A percentile compares a stretch with the other conserved stretches of the same genome.
Conservation (phyloP, 202 grass and related monocot species). For the Eragrostis tef region DNA sequence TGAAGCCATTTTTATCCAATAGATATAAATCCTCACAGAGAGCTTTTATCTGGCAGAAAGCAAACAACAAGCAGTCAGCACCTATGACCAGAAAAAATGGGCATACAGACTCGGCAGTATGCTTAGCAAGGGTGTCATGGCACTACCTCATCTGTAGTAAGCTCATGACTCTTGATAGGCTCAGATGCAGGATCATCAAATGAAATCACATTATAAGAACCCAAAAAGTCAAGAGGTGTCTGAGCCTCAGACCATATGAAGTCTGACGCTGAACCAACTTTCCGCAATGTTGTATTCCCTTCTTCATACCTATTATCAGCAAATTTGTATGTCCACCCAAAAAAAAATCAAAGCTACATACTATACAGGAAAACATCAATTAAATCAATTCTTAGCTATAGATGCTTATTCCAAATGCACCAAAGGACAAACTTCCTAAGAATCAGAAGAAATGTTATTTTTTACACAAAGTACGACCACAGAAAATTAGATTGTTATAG, state of each 20-base stretch:
- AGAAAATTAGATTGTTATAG: not conserved
- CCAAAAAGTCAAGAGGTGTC: conserved; percentile 80
- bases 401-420: no score
- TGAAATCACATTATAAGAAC: conserved; percentile 75
- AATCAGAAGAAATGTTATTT: not conserved
- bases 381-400: not conserved
- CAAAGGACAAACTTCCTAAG: not conserved
- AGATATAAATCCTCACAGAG: conserved; percentile 87
- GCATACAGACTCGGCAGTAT: conserved; percentile 20
- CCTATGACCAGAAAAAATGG: conserved; percentile 15
- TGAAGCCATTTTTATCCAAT: conserved; percentile 96
- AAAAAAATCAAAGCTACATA: conserved; percentile 4
- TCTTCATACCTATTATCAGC: conserved; percentile 98
- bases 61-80: conserved; percentile 34
- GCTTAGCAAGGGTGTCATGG: conserved; percentile 31
- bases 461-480: not conserved
- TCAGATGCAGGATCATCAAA: conserved; percentile 80
- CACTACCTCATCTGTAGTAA: conserved; percentile 81
- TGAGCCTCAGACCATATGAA: conserved; percentile 78
- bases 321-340: not conserved
- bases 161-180: conserved; percentile 79
- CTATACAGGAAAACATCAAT: not conserved
- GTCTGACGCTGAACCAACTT: conserved; percentile 76
- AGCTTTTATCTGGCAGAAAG: conserved; percentile 60
- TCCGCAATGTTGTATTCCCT: conserved; percentile 75